A percentile compares a stretch with the other conserved stretches of the same genome.
phyloP scores from a whole-genome alignment of 495 filamentous ascomycete species.

The Daldinia loculata region DNA sequence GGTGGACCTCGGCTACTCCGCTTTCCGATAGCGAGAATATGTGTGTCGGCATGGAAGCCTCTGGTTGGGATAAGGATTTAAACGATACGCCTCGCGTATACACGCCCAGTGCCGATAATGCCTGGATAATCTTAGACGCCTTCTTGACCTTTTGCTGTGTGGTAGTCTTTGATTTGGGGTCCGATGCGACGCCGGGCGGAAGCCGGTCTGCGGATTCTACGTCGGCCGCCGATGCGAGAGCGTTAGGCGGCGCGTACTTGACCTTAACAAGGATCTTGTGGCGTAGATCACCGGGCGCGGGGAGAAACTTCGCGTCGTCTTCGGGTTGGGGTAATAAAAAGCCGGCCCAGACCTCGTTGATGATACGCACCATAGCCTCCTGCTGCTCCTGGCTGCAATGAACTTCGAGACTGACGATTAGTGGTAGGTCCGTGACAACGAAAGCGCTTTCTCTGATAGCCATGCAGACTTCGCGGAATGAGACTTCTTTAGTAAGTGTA shows the following conservation, averaged over 20 bases:
- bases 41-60: slow-evolving; percentile 77
- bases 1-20: slow-evolving; percentile 74
- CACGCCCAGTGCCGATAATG: slow-evolving; percentile 76
- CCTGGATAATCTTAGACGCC: slow-evolving; percentile 76
- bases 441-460: slow-evolving; percentile 84
- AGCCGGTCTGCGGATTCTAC: slow-evolving; percentile 22
- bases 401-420: slow-evolving; percentile 91
- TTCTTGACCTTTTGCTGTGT: slow-evolving; percentile 50
- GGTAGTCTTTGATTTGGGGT: slow-evolving; percentile 32
- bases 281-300: slow-evolving; percentile 69
- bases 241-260: slow-evolving; percentile 68
- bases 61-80: slow-evolving; percentile 67
- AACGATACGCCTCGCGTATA: slow-evolving; percentile 87
- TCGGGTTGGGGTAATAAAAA: slow-evolving; percentile 69
- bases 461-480: slow-evolving; percentile 83
- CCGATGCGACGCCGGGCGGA: slow-evolving; percentile 26
- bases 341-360: slow-evolving; percentile 77
- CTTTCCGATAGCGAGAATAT: slow-evolving; percentile 88
- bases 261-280: slow-evolving; percentile 91
- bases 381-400: slow-evolving; percentile 83
- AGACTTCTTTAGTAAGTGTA: slow-evolving; percentile 85
- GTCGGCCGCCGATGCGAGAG: slow-evolving; percentile 44
- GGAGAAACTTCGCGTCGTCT: slow-evolving; percentile 62
- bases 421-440: slow-evolving; percentile 71
- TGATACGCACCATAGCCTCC: slow-evolving; percentile 88